Base-by-base conservation (phyloP, 345 rosid genomes). In the Populus alba region DNA sequence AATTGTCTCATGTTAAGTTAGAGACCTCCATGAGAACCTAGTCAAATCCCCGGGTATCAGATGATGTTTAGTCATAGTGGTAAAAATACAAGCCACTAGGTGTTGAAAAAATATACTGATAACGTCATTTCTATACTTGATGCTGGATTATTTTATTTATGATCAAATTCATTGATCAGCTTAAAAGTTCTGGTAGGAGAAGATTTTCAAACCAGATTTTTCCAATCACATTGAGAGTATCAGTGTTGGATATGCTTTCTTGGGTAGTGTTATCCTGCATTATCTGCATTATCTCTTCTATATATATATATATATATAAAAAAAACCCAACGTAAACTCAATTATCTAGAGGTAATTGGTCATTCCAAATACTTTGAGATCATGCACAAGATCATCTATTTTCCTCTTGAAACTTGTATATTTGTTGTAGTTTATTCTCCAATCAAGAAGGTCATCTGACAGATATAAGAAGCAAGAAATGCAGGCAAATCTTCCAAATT, bases 221-320 rank as follows among this genome's bases (percentile, higher is more conserved):
- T 91, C 98, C 73, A 93, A 76, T 73, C 75, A 91, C 76, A 84
- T 96, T 91, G 68, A 94, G 94, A 65, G 92, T 98, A 65, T 86
- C 90, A 66, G 90, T 76, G 72, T 80, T 65, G 33, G 97, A 87
- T 77, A 96, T 91, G 88, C 82, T 77, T 38, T 98, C 99, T 59
- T 87, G 89, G 61, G 93, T 94, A 43, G 84, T 81, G 78, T 75
- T 85, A 82, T 92, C 95, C 65, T 89, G 98, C 72, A 89, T 83
- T 55, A 96, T 94, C 72, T 31, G 33, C 33, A 31, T 33, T 33
- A 33, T 33, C 37, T 33, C 37, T 33, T 33, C 37, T 33, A 33
- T n/a, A n/a, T n/a, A n/a, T n/a, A n/a, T n/a, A n/a, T n/a, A n/a
- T n/a, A n/a, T n/a, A n/a, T n/a, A n/a, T n/a, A n/a, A n/a, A n/a